Evolutionary conservation across 352 stramenopile species (phyloP).

Genomic region (Pythium sukuiense): DNA sequence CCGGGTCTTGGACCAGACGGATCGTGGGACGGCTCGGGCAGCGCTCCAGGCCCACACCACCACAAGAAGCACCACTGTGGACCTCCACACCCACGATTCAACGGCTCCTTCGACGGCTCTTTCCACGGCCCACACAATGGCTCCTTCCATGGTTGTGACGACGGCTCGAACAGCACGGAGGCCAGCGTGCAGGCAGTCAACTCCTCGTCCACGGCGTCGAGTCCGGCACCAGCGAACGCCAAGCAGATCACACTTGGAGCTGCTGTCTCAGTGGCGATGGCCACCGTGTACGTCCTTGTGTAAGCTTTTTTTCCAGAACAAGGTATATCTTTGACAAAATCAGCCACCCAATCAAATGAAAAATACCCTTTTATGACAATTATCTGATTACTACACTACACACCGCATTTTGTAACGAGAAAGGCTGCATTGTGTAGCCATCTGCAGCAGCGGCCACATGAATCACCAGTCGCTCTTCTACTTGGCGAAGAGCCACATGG

Average conservation of each 20-base stretch:
- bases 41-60: neutral
- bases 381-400: no score
- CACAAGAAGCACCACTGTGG: conserved; percentile 13
- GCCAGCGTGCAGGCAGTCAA: conserved; percentile 1
- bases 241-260: neutral
- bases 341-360: neutral
- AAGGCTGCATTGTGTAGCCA: neutral
- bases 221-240: neutral
- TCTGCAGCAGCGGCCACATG: neutral
- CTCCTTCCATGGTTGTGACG: neutral
- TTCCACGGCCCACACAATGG: conserved; percentile 2
- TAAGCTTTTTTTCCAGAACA: neutral
- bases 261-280: neutral
- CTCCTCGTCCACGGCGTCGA: neutral
- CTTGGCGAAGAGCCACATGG: neutral
- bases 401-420: neutral
- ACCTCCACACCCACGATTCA: neutral
- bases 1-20: neutral
- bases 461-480: neutral
- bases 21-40: conserved; percentile 7
- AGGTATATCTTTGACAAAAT: neutral
- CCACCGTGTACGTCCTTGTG: neutral
- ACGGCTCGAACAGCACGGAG: conserved; percentile 4
- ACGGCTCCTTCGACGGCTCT: conserved; percentile 4
- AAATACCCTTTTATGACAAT: neutral